Evolutionary conservation across 2,329 filamentous ascomycete genomes (phyloP), one percentile per base, ranked within the genome.

Genomic region (Diaporthe destruens): DNA sequence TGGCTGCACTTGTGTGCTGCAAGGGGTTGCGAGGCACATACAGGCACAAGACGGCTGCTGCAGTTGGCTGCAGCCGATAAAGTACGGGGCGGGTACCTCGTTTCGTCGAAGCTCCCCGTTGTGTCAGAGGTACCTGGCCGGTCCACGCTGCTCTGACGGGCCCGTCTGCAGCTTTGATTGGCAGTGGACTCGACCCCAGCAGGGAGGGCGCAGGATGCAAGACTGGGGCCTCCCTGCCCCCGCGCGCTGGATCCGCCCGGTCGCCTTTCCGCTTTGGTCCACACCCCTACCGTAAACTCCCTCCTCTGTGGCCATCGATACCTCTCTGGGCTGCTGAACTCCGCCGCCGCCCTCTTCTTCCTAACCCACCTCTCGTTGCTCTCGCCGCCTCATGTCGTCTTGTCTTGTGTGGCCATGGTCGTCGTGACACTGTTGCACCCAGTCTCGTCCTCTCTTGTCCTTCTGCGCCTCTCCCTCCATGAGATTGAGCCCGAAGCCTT

Each of bases 111-210:
- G 53, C 61, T 66, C 61, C 47, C 61, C 36, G 53, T 53, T 47
- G 61, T 53, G 61, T 66, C 47, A 66, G 47, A 66, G 34, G 61
- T 66, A 66, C 12, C 32, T 20, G 18, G 29, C 61, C 47, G 18
- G 61, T n/a, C 7, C 12, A 39, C 61, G 44, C 61, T 39, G 25
- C n/a, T 39, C n/a, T 51, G 44, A 51, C 61, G 39, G 61, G 25
- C 29, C 61, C 44, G 29, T 2, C 61, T 66, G 61, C 32, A 53
- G 44, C 32, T 66, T 39, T 66, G 61, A 66, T 66, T 66, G 61
- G 61, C 61, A 66, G 61, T 66, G 61, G 61, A 53, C 61, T 66
- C 47, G 61, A 53, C 61, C 61, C 61, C 61, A 39, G 61, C 61
- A 53, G 61, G 32, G n/a, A 29, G 47, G n/a, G 18, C 18, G 61